Conservation (phyloP, 306 rosid genomes). For the Dryas drummondii region DNA sequence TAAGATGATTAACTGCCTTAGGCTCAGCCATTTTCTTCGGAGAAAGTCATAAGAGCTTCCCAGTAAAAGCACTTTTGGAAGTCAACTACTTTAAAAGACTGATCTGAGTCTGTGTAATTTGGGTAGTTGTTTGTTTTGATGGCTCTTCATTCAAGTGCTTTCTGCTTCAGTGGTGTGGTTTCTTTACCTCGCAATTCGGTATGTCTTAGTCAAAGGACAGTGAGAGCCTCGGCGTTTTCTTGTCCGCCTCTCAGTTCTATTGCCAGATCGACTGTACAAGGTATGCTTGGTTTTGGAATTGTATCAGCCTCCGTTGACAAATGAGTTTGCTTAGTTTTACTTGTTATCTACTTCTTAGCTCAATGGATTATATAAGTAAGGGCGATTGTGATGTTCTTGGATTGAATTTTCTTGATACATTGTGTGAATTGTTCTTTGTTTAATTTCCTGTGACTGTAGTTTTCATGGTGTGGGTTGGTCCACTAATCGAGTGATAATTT, state of each 20-base stretch:
- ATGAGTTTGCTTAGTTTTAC: neutral
- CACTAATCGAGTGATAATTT: neutral
- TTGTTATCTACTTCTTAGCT: neutral
- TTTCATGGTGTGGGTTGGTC: constrained; percentile 2
- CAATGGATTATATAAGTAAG: neutral
- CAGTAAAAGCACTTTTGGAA: neutral
- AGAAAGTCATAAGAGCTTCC: neutral
- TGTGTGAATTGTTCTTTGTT: neutral
- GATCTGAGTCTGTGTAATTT: neutral
- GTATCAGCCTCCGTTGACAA: neutral
- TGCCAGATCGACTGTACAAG: constrained; percentile 34
- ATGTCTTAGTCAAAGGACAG: constrained; percentile 32
- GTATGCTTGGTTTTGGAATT: constrained; percentile 6
- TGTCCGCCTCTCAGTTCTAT: constrained; percentile 30
- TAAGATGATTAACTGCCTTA: neutral
- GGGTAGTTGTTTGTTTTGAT: constrained; percentile 30
- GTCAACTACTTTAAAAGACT: neutral
- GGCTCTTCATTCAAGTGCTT: constrained; percentile 65
- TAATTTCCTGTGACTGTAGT: neutral
- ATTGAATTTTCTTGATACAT: neutral
- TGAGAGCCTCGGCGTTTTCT: constrained; percentile 43
- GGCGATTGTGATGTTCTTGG: neutral
- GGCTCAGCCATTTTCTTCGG: neutral
- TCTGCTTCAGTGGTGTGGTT: constrained; percentile 39
- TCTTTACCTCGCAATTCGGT: constrained; percentile 37